Percentiles rank a stretch among this genome's conserved stretches.
Conservation (phyloP, 2,329 filamentous ascomycete species). For the Thelonectria rubi region DNA sequence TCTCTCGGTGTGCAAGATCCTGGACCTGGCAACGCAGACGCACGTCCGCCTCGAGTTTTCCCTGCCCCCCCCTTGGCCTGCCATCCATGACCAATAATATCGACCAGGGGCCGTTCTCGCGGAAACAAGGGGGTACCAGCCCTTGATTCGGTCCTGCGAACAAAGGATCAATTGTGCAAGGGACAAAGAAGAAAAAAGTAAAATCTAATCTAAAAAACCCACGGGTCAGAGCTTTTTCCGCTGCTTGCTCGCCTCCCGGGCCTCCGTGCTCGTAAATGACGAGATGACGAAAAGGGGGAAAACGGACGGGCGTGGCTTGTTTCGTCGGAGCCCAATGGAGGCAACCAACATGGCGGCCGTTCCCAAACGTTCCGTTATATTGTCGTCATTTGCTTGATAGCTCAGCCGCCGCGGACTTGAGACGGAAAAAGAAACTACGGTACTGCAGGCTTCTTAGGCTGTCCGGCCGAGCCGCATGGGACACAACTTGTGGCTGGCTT, state of each 20-base stretch:
- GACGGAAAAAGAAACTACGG: not conserved
- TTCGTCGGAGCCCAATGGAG: slow-evolving; percentile 9
- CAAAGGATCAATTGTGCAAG: slow-evolving; percentile 5
- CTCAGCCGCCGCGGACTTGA: slow-evolving; percentile 14
- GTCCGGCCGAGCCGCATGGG: slow-evolving; percentile 9
- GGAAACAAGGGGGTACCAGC: slow-evolving; percentile 24
- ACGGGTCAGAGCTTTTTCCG: slow-evolving; percentile 12
- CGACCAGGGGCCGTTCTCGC: slow-evolving; percentile 14
- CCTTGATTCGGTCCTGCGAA: slow-evolving; percentile 17
- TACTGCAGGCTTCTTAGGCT: not conserved
- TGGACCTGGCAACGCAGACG: slow-evolving; percentile 19
- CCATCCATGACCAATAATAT: slow-evolving; percentile 28
- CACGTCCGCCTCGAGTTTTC: slow-evolving; percentile 8
- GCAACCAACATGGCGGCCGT: slow-evolving; percentile 16
- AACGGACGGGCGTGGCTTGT: not conserved
- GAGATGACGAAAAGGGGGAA: not conserved
- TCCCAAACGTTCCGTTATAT: slow-evolving; percentile 14
- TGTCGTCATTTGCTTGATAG: slow-evolving; percentile 13
- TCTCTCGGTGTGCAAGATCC: slow-evolving; percentile 28
- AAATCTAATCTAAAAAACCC: slow-evolving; percentile 22
- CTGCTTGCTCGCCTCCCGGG: not conserved
- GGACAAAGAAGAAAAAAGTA: slow-evolving; percentile 13
- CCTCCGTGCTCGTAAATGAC: not conserved
- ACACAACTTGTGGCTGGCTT: slow-evolving; percentile 5
- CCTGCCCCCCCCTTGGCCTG: not conserved